Evolutionary conservation across 2,329 filamentous ascomycete species (phyloP).

Genomic region (Colletotrichum sp.): DNA sequence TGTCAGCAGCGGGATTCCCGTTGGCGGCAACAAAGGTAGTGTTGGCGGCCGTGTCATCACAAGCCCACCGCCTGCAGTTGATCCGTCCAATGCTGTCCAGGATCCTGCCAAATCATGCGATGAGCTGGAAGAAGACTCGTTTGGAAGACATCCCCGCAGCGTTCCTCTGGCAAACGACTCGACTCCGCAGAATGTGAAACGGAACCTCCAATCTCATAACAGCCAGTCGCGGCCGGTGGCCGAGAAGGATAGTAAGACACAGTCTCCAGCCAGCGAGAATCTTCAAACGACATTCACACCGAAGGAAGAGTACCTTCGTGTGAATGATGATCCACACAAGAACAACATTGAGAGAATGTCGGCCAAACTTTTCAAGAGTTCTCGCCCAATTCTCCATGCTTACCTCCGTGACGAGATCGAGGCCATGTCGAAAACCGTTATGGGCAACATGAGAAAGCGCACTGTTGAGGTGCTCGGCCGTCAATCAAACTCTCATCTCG

Average conservation of each 20-base stretch:
- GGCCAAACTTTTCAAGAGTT: not conserved
- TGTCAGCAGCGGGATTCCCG: not conserved
- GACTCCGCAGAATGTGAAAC: not conserved
- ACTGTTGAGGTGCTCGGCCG: not conserved
- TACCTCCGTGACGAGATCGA: not conserved
- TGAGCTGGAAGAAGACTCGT: not conserved
- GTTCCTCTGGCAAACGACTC: not conserved
- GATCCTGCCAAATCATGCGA: not conserved
- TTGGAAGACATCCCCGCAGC: not conserved
- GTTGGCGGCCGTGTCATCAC: not conserved
- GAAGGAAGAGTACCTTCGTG: not conserved
- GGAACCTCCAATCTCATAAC: not conserved
- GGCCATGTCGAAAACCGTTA: not conserved
- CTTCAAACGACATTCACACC: not conserved
- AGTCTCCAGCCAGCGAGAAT: not conserved
- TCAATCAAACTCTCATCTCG: not conserved
- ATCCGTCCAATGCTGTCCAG: not conserved
- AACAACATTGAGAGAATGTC: not conserved
- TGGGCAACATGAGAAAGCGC: not conserved
- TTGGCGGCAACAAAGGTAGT: not conserved
- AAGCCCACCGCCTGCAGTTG: accelerated
- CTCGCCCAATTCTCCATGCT: not conserved
- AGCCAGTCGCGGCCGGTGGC: not conserved
- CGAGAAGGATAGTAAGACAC: not conserved
- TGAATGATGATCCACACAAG: not conserved